Base-by-base conservation (phyloP, 2,329 filamentous ascomycete genomes). In the Fusarium napiforme region DNA sequence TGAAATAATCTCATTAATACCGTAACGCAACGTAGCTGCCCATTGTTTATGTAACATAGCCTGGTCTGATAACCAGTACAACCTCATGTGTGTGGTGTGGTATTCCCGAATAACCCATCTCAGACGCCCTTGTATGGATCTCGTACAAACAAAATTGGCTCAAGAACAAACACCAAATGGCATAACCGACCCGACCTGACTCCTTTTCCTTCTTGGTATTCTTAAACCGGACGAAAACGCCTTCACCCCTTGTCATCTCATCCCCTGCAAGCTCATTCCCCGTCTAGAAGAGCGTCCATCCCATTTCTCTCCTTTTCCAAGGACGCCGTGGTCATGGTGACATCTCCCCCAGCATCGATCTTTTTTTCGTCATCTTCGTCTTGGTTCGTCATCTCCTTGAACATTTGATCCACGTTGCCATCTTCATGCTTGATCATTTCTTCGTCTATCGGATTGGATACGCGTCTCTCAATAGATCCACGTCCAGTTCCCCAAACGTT, bases 361-460 rank as follows among this genome's bases (percentile, higher is more conserved):
- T 81, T 81, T 74, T 84, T 85, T 15, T 64, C 79, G 60, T 81
- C 80, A 19, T 86, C 84, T 9, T 87, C 86, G 21, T 87, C 85
- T 64, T 86, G 83, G 65, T 89, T 87, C 7, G 87, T 88, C 72
- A 89, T 83, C 47, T 89, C 87, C 49, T 85, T 83, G 76, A 89
- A 89, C 86, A 89, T 88, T 72, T 85, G 85, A 63, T 88, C 86
- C 8, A 87, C 86, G 32, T 85, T 86, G 47, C 83, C 83, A 23
- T 86, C 86, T 40, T 85, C 84, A 9, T 80, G 75, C 61, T 79
- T 82, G 69, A 79, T 78, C 61, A 78, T 70, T n/a, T 78, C 78
- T 43, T 80, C 79, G 32, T 74, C 71, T 57, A 80, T 74, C 11
- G 75, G 74, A 15, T 64, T 69, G 0, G 80, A 77, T 52, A 81